phyloP scores from a whole-genome alignment of 2,329 filamentous ascomycete species.

The Diaporthe helianthi region DNA sequence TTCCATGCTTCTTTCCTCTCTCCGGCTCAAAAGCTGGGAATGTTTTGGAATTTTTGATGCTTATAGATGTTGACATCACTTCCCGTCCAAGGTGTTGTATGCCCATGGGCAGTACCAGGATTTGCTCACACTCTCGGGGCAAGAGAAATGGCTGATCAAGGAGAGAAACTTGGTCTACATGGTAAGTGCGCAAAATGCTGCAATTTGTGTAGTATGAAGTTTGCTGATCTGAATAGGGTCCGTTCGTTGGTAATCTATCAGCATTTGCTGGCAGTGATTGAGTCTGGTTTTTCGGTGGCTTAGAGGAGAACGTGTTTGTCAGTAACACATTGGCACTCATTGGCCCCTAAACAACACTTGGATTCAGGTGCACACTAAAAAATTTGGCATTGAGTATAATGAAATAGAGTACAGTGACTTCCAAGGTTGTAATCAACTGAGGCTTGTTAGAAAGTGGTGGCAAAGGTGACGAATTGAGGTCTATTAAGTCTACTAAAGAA shows the following conservation, averaged over 20 bases:
- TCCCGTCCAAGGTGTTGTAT: neutral
- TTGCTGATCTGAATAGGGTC: neutral
- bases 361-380: too few relatives aligned
- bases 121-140: neutral
- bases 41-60: neutral
- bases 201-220: neutral
- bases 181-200: neutral
- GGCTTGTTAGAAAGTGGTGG: too few relatives aligned
- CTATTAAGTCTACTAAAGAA: too few relatives aligned
- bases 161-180: neutral
- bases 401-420: too few relatives aligned
- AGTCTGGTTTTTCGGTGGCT: neutral
- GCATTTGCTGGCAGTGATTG: neutral
- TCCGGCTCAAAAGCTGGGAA: too few relatives aligned
- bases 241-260: neutral
- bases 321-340: too few relatives aligned
- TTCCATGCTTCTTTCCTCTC: neutral
- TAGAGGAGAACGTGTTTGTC: too few relatives aligned
- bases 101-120: constrained; percentile 6
- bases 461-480: too few relatives aligned
- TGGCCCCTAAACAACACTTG: too few relatives aligned
- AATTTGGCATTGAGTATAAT: too few relatives aligned
- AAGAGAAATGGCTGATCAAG: neutral
- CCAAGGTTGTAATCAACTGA: too few relatives aligned
- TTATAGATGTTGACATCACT: neutral